phyloP scores from a whole-genome alignment of 768 basidiomycete genomes.

The Tephrocybe rancida region DNA sequence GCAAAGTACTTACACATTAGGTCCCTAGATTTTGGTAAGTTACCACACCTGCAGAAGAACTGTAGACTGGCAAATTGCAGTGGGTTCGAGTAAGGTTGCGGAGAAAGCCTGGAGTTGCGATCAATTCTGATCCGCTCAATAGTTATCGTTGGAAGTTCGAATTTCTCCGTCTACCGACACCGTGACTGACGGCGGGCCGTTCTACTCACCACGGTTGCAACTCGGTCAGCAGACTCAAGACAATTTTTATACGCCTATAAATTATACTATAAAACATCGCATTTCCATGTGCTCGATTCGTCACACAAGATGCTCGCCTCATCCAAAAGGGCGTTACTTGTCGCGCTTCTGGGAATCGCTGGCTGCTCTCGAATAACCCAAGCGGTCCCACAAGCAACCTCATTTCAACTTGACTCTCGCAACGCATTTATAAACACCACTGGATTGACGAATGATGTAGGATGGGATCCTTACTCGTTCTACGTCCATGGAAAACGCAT shows the following conservation, averaged over 20 bases:
- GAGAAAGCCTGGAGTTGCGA: too few species aligned
- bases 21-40: too few species aligned
- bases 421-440: slow-evolving; percentile 10
- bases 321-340: neutral
- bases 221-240: slow-evolving; percentile 12
- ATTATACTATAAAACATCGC: neutral
- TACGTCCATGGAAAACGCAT: slow-evolving; percentile 15
- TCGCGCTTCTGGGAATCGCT: slow-evolving; percentile 4
- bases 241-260: too few species aligned
- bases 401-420: neutral
- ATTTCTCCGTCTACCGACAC: slow-evolving; percentile 7
- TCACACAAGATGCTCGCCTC: slow-evolving; percentile 4
- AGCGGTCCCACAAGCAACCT: neutral
- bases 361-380: neutral
- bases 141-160: neutral
- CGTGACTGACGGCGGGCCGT: too few species aligned
- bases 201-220: neutral
- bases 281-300: neutral
- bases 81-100: too few species aligned
- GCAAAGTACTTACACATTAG: too few species aligned
- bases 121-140: too few species aligned
- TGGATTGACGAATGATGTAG: slow-evolving; percentile 13
- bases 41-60: too few species aligned
- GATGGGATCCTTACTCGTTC: slow-evolving; percentile 20
- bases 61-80: too few species aligned